A percentile compares a stretch with the other conserved stretches of the same genome.
Conservation (phyloP, 805 yeast genomes). For the Clavispora phyllophila region DNA sequence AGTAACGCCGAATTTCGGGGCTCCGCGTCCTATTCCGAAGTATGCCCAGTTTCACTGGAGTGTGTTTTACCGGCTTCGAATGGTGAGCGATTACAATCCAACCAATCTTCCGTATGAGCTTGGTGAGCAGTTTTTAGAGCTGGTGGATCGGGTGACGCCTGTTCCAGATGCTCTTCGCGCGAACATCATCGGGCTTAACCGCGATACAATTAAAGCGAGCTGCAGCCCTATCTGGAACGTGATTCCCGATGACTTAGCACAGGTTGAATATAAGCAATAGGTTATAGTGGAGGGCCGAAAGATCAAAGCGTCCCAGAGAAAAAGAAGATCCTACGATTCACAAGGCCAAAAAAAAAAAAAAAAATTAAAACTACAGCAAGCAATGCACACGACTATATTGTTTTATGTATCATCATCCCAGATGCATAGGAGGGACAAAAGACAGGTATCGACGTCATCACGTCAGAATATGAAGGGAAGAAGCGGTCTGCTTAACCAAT, state of each 20-base stretch:
- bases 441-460: slow-evolving; percentile 1
- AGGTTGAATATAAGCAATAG: background rate
- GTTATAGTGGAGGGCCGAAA: too few relatives aligned
- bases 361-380: background rate
- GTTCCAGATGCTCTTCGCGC: background rate
- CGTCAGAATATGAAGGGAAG: slow-evolving; percentile 1
- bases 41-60: slow-evolving; percentile 58
- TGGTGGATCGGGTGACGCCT: slow-evolving; percentile 13
- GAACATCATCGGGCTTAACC: background rate
- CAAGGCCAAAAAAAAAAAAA: too few relatives aligned
- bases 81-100: slow-evolving; percentile 43
- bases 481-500: slow-evolving; percentile 58
- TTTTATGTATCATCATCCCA: background rate
- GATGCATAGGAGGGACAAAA: background rate
- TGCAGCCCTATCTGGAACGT: background rate
- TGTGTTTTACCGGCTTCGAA: slow-evolving; percentile 49
- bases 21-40: slow-evolving; percentile 44
- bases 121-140: slow-evolving; percentile 17
- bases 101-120: slow-evolving; percentile 17
- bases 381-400: slow-evolving; percentile 1
- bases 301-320: too few relatives aligned
- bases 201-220: background rate
- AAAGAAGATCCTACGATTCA: too few relatives aligned
- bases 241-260: background rate
- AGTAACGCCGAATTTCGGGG: slow-evolving; percentile 55